Percentiles rank a stretch among this genome's conserved stretches.
phyloP scores from a whole-genome alignment of 1,139 yeast species.

The Diutina catenulata region DNA sequence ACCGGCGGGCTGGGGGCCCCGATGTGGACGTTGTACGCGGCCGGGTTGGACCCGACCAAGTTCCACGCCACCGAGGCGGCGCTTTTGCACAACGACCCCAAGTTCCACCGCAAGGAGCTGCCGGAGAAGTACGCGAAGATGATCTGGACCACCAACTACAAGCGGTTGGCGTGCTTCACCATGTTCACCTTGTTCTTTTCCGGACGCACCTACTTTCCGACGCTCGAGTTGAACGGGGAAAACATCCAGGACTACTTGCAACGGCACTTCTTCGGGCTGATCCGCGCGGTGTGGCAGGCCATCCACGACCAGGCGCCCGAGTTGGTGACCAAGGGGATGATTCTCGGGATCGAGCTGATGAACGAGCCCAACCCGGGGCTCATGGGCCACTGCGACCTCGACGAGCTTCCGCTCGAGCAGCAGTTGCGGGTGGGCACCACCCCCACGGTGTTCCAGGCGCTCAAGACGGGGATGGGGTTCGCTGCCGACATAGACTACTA shows the following conservation, averaged over 20 bases:
- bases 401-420: constrained; percentile 36
- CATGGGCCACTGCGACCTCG: constrained; percentile 41
- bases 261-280: constrained; percentile 44
- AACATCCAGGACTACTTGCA: constrained; percentile 77
- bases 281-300: constrained; percentile 40
- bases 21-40: constrained; percentile 91
- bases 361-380: constrained; percentile 78
- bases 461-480: constrained; percentile 63
- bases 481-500: constrained; percentile 56
- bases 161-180: constrained; percentile 59
- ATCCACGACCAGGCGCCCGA: constrained; percentile 38
- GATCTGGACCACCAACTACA: constrained; percentile 91
- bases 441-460: constrained; percentile 51
- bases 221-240: constrained; percentile 52
- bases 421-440: constrained; percentile 54
- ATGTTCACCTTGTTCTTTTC: constrained; percentile 84
- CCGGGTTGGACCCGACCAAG: constrained; percentile 70
- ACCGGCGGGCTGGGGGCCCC: constrained; percentile 97
- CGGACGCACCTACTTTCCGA: constrained; percentile 62
- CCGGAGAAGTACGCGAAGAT: constrained; percentile 53
- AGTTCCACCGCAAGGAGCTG: constrained; percentile 14
- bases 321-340: constrained; percentile 38
- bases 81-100: constrained; percentile 46
- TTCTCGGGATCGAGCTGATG: constrained; percentile 74
- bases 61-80: constrained; percentile 66